Evolutionary conservation across 2,329 filamentous ascomycete genomes (phyloP).

Genomic region (Ophiognomonia clavigignenti-juglandacearum): DNA sequence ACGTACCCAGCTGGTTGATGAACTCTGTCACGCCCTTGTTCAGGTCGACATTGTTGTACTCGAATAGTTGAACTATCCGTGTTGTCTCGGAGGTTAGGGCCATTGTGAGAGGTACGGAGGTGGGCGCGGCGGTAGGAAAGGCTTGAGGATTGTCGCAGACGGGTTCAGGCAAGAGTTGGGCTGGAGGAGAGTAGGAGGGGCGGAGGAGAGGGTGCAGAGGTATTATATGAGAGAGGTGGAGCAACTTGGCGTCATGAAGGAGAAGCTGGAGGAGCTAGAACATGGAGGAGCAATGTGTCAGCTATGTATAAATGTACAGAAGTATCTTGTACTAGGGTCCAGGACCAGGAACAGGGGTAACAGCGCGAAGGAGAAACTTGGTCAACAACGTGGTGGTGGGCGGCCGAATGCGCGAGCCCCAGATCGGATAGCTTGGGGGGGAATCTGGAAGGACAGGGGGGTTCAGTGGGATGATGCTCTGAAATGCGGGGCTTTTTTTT

Average conservation of each 20-base stretch:
- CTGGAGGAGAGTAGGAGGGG: conserved; percentile 38
- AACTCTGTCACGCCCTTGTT: conserved; percentile 82
- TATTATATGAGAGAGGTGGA: conserved; percentile 31
- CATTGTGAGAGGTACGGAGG: conserved; percentile 56
- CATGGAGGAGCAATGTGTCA: conserved; percentile 23
- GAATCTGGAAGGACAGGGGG: too few species aligned
- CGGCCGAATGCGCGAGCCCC: too few species aligned
- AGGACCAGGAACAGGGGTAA: too few species aligned
- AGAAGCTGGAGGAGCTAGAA: conserved; percentile 47
- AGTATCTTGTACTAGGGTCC: too few species aligned
- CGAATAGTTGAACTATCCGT: conserved; percentile 79
- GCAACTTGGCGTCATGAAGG: conserved; percentile 41
- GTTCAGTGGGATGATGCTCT: too few species aligned
- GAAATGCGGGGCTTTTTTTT: too few species aligned
- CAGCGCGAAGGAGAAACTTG: too few species aligned
- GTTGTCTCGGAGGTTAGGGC: conserved; percentile 65
- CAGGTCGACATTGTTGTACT: conserved; percentile 73
- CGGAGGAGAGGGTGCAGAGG: conserved; percentile 27
- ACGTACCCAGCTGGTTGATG: conserved; percentile 71
- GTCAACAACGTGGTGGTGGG: too few species aligned
- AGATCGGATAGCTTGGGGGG: too few species aligned
- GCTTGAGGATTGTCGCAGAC: conserved; percentile 51
- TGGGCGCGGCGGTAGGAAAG: conserved; percentile 49
- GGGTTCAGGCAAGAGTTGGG: conserved; percentile 35
- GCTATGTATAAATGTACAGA: conserved; percentile 19